Conservation (phyloP, 352 stramenopile species). For the Sclerospora graminicola region DNA sequence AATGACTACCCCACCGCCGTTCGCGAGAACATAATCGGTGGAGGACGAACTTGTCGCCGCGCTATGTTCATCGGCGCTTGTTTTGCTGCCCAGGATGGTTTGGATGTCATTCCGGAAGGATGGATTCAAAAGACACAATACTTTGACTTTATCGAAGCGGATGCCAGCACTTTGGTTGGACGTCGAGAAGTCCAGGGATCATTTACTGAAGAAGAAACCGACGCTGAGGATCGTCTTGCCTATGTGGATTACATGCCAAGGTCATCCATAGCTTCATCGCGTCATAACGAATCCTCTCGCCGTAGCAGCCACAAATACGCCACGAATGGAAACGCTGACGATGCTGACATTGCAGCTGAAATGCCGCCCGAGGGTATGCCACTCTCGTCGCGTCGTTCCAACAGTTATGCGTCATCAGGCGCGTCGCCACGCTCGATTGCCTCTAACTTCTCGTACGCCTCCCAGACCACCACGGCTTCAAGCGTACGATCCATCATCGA, state of each 20-base stretch:
- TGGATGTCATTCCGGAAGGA: conserved; percentile 52
- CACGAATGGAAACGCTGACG: conserved; percentile 7
- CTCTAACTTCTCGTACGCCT: conserved; percentile 73
- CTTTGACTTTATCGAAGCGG: conserved; percentile 72
- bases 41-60: conserved; percentile 59
- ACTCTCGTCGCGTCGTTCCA: conserved; percentile 26
- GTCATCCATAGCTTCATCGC: conserved; percentile 37
- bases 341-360: conserved; percentile 10
- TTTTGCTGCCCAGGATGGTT: conserved; percentile 63
- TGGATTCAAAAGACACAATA: conserved; percentile 79
- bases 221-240: conserved; percentile 19
- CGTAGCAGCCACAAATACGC: conserved; percentile 15
- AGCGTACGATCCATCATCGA: conserved; percentile 59
- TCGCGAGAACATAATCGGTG: conserved; percentile 75
- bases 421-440: conserved; percentile 53
- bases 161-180: conserved; percentile 52
- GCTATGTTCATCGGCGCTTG: conserved; percentile 79
- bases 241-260: conserved; percentile 53
- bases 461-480: conserved; percentile 54
- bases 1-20: conserved; percentile 72
- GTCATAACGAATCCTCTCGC: conserved; percentile 15
- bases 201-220: conserved; percentile 42
- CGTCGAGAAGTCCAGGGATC: conserved; percentile 55
- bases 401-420: conserved; percentile 53
- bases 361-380: conserved; percentile 10